Evolutionary conservation across 768 basidiomycete species (phyloP), one percentile per base, ranked within the genome.

Genomic region (Botryobasidium botryosum): DNA sequence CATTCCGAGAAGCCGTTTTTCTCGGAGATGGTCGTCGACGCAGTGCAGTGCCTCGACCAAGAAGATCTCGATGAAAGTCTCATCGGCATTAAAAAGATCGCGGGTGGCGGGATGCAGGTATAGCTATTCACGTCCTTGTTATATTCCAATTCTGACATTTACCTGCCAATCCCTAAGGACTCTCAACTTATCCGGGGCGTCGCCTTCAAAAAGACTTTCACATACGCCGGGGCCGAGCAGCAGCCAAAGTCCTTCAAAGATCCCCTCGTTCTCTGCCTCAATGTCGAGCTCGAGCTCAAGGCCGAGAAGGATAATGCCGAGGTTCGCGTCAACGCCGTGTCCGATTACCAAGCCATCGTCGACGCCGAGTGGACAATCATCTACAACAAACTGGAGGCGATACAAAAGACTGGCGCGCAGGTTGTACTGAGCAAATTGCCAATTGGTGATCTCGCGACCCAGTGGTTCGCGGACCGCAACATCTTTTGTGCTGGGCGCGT

Each of bases 321-420:
- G 63, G 87, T 99, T 33, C 77, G 94, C 28, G 88, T 99, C 15
- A 88, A 97, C 56, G 80, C 82, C 13, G 92, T 99, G 21, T 80
- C 88, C 15, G 94, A 99, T 58, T 99, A 99, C 58, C 94, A 99
- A 63, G 90, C 92, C 4, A 96, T 99, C 56, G 94, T 99, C 43
- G 90, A 99, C 59, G 94, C 94, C 8, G 94, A 99, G 60, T 99
- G 94, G 94, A 85, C 92, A 55, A 97, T 99, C 62, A 99, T 99
- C 56, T 97, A 92, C 66, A 75, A 83, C 53, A 99, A 99, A 63
- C 69, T 99, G 13, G 81, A 92, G 55, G 87, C 88, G 3, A 94
- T 97, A 58, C 85, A 87, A 55, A 79, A 82, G 56, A 94, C 91
- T 2, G 94, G 92, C 32, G 94, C 94, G 24, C 91, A 91, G 59